Evolutionary conservation across 2,329 filamentous ascomycete species (phyloP).

Genomic region (Talaromyces sp.): DNA sequence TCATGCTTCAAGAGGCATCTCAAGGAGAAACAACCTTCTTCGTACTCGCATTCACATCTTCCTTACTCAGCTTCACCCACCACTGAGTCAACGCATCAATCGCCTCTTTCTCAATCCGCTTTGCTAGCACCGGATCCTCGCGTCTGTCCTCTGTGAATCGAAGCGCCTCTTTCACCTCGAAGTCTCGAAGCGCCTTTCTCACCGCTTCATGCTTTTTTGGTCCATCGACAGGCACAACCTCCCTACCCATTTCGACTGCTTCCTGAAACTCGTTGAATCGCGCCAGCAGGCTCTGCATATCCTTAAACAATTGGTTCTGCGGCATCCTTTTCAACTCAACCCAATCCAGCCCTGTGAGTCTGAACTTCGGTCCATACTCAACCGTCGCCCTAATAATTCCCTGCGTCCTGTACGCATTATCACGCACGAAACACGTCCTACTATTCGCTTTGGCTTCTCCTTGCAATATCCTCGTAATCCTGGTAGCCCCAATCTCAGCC

Average conservation of each 20-base stretch:
- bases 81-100: slow-evolving; percentile 4
- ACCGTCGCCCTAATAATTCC: slow-evolving; percentile 28
- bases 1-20: not conserved
- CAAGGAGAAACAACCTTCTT: slow-evolving; percentile 5
- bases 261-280: slow-evolving; percentile 23
- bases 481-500: slow-evolving; percentile 32
- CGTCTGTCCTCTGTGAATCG: not conserved
- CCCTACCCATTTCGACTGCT: slow-evolving; percentile 15
- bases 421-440: slow-evolving; percentile 11
- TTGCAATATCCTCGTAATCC: slow-evolving; percentile 29
- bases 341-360: slow-evolving; percentile 27
- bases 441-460: slow-evolving; percentile 23
- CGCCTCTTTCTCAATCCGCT: slow-evolving; percentile 10
- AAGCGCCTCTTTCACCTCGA: slow-evolving; percentile 8
- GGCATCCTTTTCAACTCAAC: slow-evolving; percentile 27
- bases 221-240: not conserved
- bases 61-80: slow-evolving; percentile 9
- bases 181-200: slow-evolving; percentile 1
- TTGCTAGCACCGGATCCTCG: slow-evolving; percentile 9
- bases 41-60: not conserved
- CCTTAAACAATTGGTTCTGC: slow-evolving; percentile 23
- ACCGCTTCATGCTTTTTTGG: not conserved
- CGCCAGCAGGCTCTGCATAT: slow-evolving; percentile 26
- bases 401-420: slow-evolving; percentile 22
- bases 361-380: slow-evolving; percentile 21